Conservation (phyloP, 352 stramenopile species). For the Peronospora belbahrii region DNA sequence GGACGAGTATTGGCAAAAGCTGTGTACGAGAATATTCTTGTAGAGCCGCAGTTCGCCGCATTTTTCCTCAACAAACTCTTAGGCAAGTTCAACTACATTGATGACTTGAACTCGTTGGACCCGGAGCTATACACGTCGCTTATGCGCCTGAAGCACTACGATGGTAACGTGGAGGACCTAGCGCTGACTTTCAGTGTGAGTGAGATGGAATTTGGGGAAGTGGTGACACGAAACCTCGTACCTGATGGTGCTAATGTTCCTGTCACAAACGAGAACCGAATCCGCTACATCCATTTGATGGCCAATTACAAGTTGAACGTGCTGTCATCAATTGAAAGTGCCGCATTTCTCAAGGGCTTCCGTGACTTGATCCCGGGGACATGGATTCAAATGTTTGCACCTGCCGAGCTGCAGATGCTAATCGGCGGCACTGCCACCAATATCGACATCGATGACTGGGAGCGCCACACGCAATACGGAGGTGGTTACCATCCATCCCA, state of each 20-base stretch:
- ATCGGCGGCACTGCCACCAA: conserved; percentile 86
- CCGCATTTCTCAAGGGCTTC: conserved; percentile 64
- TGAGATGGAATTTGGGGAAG: conserved; percentile 66
- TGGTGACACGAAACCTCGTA: conserved; percentile 67
- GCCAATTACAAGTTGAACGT: conserved; percentile 97
- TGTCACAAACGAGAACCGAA: conserved; percentile 92
- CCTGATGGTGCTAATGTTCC: conserved; percentile 75
- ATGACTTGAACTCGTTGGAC: conserved; percentile 92
- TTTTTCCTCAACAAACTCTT: conserved; percentile 97
- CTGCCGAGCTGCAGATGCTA: conserved; percentile 91
- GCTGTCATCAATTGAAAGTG: conserved; percentile 41
- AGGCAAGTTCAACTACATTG: conserved; percentile 78
- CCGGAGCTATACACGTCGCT: conserved; percentile 92
- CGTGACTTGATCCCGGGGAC: conserved; percentile 63
- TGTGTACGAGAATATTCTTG: conserved; percentile 93
- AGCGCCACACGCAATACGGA: conserved; percentile 88
- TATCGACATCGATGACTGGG: conserved; percentile 94
- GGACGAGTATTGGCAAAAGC: conserved; percentile 93
- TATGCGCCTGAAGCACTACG: conserved; percentile 93
- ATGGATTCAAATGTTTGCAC: conserved; percentile 81
- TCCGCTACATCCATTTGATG: conserved; percentile 94
- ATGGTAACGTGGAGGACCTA: conserved; percentile 86
- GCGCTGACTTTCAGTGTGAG: conserved; percentile 92
- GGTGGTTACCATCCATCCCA: conserved; percentile 91
- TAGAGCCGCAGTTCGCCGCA: conserved; percentile 94